These are phyloP conservation scores for Ramaria rubella DNA, from an alignment of 768 basidiomycete species.

Conservation along the genomic window DNA sequence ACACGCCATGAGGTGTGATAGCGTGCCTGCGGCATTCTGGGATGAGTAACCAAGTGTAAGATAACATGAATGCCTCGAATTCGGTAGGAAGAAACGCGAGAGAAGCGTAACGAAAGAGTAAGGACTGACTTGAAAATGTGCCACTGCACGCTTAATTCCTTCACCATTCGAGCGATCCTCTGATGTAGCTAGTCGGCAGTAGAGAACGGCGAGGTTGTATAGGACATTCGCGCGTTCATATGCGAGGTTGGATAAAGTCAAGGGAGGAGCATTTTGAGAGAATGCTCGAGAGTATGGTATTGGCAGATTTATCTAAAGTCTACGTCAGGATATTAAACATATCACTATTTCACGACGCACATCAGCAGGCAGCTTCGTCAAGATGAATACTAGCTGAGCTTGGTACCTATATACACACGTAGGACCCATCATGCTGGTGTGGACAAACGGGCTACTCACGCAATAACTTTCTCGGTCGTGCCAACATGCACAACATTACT, in stretches of 20 bases:
- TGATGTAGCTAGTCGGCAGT: slow-evolving; percentile 66
- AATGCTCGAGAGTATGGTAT: slow-evolving; percentile 74
- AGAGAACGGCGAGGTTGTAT: slow-evolving; percentile 84
- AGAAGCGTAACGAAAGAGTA: not conserved
- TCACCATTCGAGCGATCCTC: slow-evolving; percentile 67
- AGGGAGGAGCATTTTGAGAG: slow-evolving; percentile 44
- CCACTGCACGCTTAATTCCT: slow-evolving; percentile 77
- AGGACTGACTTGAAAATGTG: slow-evolving; percentile 56
- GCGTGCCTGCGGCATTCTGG: slow-evolving; percentile 65
- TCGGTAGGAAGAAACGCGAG: not conserved
- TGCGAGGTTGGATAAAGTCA: slow-evolving; percentile 63
- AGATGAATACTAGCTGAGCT: slow-evolving; percentile 76
- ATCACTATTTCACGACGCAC: slow-evolving; percentile 36
- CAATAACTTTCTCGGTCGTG: slow-evolving; percentile 43
- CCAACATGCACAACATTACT: slow-evolving; percentile 49
- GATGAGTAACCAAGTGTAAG: not conserved
- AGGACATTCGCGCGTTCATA: slow-evolving; percentile 76
- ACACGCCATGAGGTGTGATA: slow-evolving; percentile 52
- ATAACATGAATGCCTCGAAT: not conserved
- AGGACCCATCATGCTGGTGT: not conserved
- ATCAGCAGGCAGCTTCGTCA: slow-evolving; percentile 79
- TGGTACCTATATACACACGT: slow-evolving; percentile 60
- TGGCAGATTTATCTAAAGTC: slow-evolving; percentile 57
- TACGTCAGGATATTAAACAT: not conserved
- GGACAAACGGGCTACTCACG: slow-evolving; percentile 40